phyloP scores from a whole-genome alignment of 257 asterid species.

The Penstemon davidsonii region DNA sequence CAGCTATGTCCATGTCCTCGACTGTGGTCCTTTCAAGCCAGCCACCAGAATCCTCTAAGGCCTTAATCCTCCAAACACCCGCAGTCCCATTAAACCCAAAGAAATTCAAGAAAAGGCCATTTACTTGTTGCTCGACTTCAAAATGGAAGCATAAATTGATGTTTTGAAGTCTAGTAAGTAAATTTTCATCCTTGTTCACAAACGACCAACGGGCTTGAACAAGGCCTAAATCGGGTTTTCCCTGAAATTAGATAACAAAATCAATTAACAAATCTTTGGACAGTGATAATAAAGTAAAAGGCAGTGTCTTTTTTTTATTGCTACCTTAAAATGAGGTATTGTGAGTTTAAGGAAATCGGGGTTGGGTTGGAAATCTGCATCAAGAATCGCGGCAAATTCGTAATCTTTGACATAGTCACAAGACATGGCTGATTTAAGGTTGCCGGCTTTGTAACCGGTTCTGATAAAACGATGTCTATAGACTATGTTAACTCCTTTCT shows the following conservation, averaged over 20 bases:
- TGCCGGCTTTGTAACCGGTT: conserved; percentile 96
- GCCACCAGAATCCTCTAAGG: conserved; percentile 51
- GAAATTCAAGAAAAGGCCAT: conserved; percentile 41
- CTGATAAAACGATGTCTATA: conserved; percentile 80
- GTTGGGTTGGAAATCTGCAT: conserved; percentile 86
- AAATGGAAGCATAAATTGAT: conserved; percentile 50
- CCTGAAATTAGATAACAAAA: conserved; percentile 33
- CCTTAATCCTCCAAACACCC: conserved; percentile 59
- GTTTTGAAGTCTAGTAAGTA: conserved; percentile 46
- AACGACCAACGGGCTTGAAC: conserved; percentile 54
- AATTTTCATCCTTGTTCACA: conserved; percentile 49
- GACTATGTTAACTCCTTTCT: conserved; percentile 77
- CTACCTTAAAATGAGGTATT: conserved; percentile 92
- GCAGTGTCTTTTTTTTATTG: neutral
- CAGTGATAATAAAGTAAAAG: neutral
- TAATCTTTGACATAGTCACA: conserved; percentile 84
- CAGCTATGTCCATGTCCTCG: conserved; percentile 54
- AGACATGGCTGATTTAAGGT: conserved; percentile 91
- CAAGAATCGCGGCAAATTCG: conserved; percentile 82
- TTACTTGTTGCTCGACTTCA: conserved; percentile 57
- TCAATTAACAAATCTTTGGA: neutral
- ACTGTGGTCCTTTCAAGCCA: conserved; percentile 59
- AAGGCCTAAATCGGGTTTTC: conserved; percentile 44
- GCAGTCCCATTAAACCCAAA: conserved; percentile 56
- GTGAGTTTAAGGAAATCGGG: conserved; percentile 86